These are phyloP conservation scores for Thraustotheca clavata DNA, from an alignment of 352 stramenopile species.

Conservation along the genomic window DNA sequence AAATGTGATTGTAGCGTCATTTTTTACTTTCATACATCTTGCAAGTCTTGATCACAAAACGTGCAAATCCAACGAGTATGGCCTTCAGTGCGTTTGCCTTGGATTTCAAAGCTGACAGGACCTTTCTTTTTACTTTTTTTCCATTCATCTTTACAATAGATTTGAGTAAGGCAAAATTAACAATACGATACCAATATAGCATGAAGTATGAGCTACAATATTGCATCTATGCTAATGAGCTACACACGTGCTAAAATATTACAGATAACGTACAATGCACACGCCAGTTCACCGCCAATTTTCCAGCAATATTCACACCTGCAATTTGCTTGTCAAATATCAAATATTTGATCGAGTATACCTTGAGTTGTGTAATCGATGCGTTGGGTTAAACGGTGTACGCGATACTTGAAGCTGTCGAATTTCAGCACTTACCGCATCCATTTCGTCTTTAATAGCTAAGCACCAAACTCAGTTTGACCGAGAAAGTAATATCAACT, in stretches of 20 bases:
- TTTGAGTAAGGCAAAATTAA: background rate
- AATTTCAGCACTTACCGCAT: background rate
- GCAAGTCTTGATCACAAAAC: slow-evolving; percentile 31
- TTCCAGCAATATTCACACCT: slow-evolving; percentile 59
- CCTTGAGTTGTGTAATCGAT: slow-evolving; percentile 11
- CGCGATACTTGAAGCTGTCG: background rate
- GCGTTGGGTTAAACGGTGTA: background rate
- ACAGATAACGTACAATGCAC: slow-evolving; percentile 29
- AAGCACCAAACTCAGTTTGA: background rate
- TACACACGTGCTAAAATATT: background rate
- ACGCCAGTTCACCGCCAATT: slow-evolving; percentile 52
- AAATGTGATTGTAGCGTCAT: background rate
- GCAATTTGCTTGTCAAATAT: background rate
- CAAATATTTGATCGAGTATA: background rate
- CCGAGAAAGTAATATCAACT: background rate
- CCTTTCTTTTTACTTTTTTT: background rate
- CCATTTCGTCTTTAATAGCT: background rate
- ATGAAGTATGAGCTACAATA: slow-evolving; percentile 49
- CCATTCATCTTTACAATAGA: slow-evolving; percentile 27
- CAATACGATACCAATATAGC: slow-evolving; percentile 30
- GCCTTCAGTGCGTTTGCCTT: background rate
- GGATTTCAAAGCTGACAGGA: slow-evolving; percentile 7
- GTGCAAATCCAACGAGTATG: slow-evolving; percentile 10
- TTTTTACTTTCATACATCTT: slow-evolving; percentile 29
- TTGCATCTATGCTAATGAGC: slow-evolving; percentile 26